Conservation (phyloP, 139 green algal genomes). For the Chlorella sp. region DNA sequence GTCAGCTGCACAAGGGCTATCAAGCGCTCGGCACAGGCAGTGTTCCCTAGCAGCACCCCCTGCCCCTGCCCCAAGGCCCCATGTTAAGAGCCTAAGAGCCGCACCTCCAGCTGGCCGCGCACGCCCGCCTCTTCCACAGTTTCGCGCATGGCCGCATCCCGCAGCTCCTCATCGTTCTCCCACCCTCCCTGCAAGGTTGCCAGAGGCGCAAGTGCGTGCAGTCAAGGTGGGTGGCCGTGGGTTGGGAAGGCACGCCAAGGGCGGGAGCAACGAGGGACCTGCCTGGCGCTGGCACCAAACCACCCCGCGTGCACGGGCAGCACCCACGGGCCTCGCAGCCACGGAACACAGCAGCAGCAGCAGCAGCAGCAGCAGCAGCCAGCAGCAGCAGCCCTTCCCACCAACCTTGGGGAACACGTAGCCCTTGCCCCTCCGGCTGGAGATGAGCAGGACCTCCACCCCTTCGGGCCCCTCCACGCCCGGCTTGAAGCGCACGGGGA, state of each 20-base stretch:
- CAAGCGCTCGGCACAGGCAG: too few relatives aligned
- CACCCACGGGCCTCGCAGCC: too few relatives aligned
- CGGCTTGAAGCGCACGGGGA: constrained; percentile 70
- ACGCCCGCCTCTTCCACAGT: constrained; percentile 95
- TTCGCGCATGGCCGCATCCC: constrained; percentile 82
- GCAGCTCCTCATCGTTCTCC: constrained; percentile 90
- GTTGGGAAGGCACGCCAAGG: too few relatives aligned
- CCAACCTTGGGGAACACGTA: constrained; percentile 87
- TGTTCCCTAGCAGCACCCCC: too few relatives aligned
- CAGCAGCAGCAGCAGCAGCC: neutral
- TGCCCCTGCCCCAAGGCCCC: too few relatives aligned
- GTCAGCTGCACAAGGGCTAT: neutral
- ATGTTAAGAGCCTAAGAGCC: neutral
- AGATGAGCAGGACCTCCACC: constrained; percentile 81
- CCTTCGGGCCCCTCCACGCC: constrained; percentile 15
- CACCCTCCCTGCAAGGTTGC: constrained; percentile 78
- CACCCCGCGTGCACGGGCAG: too few relatives aligned
- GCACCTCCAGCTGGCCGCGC: constrained; percentile 77
- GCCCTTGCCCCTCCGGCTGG: constrained; percentile 72
- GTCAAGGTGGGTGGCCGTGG: too few relatives aligned
- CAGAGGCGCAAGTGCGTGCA: too few relatives aligned
- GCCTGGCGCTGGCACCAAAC: too few relatives aligned
- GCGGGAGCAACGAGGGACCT: too few relatives aligned
- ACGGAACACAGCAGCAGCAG: neutral
- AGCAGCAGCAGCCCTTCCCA: neutral